Conservation (phyloP, 495 filamentous ascomycete species). For the Pyrenula aspistea region DNA sequence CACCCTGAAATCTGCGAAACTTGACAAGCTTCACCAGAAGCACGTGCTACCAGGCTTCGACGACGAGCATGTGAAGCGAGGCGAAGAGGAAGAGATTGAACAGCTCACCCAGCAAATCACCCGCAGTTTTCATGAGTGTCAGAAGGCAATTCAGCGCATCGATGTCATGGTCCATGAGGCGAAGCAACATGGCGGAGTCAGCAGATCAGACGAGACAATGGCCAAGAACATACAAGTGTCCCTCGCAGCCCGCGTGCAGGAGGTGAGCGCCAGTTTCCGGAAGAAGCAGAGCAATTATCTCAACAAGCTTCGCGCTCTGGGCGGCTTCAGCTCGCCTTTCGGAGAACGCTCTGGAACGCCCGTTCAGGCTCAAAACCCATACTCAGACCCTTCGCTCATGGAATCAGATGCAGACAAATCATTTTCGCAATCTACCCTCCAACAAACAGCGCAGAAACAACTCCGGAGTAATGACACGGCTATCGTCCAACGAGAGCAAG, state of each 20-base stretch:
- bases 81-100: slow-evolving; percentile 84
- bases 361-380: slow-evolving; percentile 41
- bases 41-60: slow-evolving; percentile 95
- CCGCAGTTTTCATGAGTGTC: slow-evolving; percentile 75
- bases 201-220: slow-evolving; percentile 80
- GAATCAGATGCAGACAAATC: slow-evolving; percentile 86
- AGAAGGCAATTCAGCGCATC: slow-evolving; percentile 74
- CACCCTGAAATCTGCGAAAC: slow-evolving; percentile 63
- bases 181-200: slow-evolving; percentile 55
- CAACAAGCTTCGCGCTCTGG: slow-evolving; percentile 80
- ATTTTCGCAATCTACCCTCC: slow-evolving; percentile 79
- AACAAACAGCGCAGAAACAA: slow-evolving; percentile 57
- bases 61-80: slow-evolving; percentile 73
- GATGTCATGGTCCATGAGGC: slow-evolving; percentile 73
- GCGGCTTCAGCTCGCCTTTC: slow-evolving; percentile 48
- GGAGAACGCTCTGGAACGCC: slow-evolving; percentile 51
- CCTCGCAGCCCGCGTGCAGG: slow-evolving; percentile 77
- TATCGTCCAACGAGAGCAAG: slow-evolving; percentile 87
- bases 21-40: slow-evolving; percentile 92
- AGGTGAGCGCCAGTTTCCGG: slow-evolving; percentile 80
- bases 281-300: slow-evolving; percentile 96
- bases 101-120: slow-evolving; percentile 82
- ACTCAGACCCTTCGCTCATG: slow-evolving; percentile 68
- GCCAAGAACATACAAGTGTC: slow-evolving; percentile 87
- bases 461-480: slow-evolving; percentile 68